Base-by-base conservation (phyloP, 257 asterid species). In the Cordia subcordata region DNA sequence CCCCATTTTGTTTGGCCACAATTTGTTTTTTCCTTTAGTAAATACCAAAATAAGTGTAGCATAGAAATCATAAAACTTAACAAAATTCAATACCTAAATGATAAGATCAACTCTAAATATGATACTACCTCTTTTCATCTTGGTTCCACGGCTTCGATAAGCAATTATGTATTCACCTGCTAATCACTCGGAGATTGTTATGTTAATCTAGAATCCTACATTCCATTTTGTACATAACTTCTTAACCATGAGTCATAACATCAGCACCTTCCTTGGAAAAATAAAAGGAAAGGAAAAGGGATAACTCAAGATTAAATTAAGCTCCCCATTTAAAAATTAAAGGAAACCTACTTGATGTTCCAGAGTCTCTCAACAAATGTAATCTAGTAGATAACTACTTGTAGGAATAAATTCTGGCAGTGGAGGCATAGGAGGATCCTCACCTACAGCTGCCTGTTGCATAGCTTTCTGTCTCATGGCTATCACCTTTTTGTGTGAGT, bases 381-480 rank as follows among this genome's bases (percentile, higher is more conserved):
- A 55, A 65, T 78, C 85, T 44, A 76, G 78, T 62, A 68, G 64
- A 71, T 72, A 72, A 60, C 80, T 66, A 61, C 72, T 70, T 74
- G 64, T 75, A 22, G 84, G 83, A 45, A 75, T 56, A 22, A 80
- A 76, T 61, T 72, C 87, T 13, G 73, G 80, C 37, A 52, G 67
- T 23, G 84, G 86, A 6, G 84, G 78, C 66, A 73, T 56, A 0
- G 63, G 67, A 40, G 57, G 38, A 51, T 65, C 82, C 10, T 68
- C 72, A 3, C 20, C 16, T 33, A 44, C 40, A 10, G 54, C 14
- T 44, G 45, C 60, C 22, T 65, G 69, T 49, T 44, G 62, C 50
- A 50, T 22, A 35, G 55, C 56, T 58, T 76, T 62, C 70, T 55
- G 68, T 42, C 68, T 50, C 75, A 60, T 69, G 58, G 61, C 81